Evolutionary conservation across 352 stramenopile species (phyloP), one percentile per base, ranked within the genome.

Genomic region (Globisporangium recalcitrans): DNA sequence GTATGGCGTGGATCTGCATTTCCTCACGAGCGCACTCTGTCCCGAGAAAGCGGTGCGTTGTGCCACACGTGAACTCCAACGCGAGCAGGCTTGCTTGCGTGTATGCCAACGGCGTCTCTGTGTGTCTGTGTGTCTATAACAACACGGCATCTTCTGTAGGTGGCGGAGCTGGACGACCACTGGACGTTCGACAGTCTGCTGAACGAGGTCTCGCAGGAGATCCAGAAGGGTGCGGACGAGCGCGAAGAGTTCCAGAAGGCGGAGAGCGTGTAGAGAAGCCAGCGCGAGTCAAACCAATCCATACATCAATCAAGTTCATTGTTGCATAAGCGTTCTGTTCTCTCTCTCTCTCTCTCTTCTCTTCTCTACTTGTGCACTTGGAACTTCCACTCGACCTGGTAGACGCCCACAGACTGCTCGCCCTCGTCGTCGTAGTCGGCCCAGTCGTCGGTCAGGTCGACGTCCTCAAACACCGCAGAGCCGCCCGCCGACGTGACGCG

Each of bases 391-490:
- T 92, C 82, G 52, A 96, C 47, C 19, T 71, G 51, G 69, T 91
- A 93, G 36, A 96, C 52, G 24, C 87, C 87, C 13, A 96, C 82
- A 0, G 83, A 88, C 63, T 92, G 80, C 27, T 69, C 72, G 38
- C 75, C 82, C 62, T 96, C 87, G 24, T 87, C 84, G 60, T 96
- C 87, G 66, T 93, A 96, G 52, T 96, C 85, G 13, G 77, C 80
- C 84, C 86, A 96, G 67, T 96, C 87, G 32, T 93, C 87, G 46
- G 74, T 80, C 42, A 93, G 64, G 58, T 94, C 84, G 27, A 91
- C 83, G 58, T 93, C 85, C 11, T 91, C 77, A 52, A 93, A 92
- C n/a, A 80, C 67, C 19, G 80, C 75, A 11, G 77, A 80, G 52
- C 73, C 74, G 34, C 77, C 84, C 0, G 75, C 73, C 29, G 80